Conservation (phyloP, 2,329 filamentous ascomycete genomes). For the Xylariaceae sp. region DNA sequence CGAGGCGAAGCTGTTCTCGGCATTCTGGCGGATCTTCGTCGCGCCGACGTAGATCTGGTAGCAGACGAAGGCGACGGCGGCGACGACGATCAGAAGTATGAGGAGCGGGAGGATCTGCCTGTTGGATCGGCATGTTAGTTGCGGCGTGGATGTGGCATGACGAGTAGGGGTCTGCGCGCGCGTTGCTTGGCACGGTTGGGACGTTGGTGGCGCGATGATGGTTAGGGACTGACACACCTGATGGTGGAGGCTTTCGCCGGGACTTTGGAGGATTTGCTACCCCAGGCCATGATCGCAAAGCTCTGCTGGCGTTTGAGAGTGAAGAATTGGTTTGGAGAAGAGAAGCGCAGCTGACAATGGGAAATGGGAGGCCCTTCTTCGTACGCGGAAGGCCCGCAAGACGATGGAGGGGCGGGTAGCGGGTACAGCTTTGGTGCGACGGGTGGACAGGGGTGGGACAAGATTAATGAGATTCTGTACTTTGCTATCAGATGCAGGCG, state of each 20-base stretch:
- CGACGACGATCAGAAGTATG: slow-evolving; percentile 57
- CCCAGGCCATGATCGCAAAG: slow-evolving; percentile 21
- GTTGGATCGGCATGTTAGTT: neutral
- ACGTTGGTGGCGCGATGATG: too few species aligned
- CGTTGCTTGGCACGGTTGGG: neutral
- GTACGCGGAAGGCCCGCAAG: too few species aligned
- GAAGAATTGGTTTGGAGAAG: neutral
- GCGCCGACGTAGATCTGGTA: slow-evolving; percentile 71
- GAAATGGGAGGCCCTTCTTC: neutral
- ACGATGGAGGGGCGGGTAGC: too few species aligned
- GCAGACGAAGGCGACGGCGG: slow-evolving; percentile 57
- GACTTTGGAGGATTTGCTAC: slow-evolving; percentile 15
- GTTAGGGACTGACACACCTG: slow-evolving; percentile 14
- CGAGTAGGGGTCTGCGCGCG: neutral
- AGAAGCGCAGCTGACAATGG: neutral
- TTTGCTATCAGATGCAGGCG: too few species aligned
- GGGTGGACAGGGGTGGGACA: too few species aligned
- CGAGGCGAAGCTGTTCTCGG: slow-evolving; percentile 66
- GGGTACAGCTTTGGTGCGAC: too few species aligned
- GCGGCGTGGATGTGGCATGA: neutral
- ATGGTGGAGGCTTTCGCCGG: slow-evolving; percentile 22
- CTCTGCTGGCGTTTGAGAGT: neutral
- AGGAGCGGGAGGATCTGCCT: slow-evolving; percentile 64
- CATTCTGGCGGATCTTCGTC: slow-evolving; percentile 61
- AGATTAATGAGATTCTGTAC: too few species aligned